phyloP scores from a whole-genome alignment of 1,284 basidiomycete genomes.

The Macrocystidia cucumis region DNA sequence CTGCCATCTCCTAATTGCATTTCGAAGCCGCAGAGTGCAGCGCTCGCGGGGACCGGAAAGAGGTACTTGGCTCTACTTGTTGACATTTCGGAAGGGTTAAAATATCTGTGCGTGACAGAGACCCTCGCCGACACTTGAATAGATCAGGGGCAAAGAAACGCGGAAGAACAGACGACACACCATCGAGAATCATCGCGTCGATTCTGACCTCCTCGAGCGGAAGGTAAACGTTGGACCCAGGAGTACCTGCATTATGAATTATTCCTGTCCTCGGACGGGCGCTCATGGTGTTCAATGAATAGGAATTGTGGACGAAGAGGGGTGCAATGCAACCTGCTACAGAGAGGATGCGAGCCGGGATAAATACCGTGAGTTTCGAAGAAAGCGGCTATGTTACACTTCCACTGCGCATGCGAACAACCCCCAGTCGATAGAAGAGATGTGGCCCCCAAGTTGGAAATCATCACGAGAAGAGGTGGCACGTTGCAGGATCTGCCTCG shows the following conservation, averaged over 20 bases:
- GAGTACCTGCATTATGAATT: constrained; percentile 21
- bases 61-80: constrained; percentile 43
- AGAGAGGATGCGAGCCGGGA: too few species aligned
- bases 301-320: too few species aligned
- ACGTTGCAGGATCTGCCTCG: too few species aligned
- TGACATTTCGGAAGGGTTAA: constrained; percentile 24
- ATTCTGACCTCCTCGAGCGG: constrained; percentile 34
- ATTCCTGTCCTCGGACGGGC: too few species aligned
- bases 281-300: too few species aligned
- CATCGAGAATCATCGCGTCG: constrained; percentile 36
- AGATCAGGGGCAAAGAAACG: constrained; percentile 27
- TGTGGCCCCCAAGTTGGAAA: too few species aligned
- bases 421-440: too few species aligned
- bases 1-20: constrained; percentile 17
- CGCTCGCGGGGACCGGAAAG: constrained; percentile 49
- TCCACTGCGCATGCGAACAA: too few species aligned
- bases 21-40: constrained; percentile 17
- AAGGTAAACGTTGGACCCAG: constrained; percentile 22
- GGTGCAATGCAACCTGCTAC: too few species aligned
- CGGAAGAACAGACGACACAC: constrained; percentile 19
- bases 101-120: constrained; percentile 39
- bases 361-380: too few species aligned
- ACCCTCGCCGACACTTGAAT: constrained; percentile 46
- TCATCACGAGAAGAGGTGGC: too few species aligned
- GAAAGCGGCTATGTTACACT: too few species aligned